Conservation (phyloP, 257 asterid genomes). For the Fraxinus americana region DNA sequence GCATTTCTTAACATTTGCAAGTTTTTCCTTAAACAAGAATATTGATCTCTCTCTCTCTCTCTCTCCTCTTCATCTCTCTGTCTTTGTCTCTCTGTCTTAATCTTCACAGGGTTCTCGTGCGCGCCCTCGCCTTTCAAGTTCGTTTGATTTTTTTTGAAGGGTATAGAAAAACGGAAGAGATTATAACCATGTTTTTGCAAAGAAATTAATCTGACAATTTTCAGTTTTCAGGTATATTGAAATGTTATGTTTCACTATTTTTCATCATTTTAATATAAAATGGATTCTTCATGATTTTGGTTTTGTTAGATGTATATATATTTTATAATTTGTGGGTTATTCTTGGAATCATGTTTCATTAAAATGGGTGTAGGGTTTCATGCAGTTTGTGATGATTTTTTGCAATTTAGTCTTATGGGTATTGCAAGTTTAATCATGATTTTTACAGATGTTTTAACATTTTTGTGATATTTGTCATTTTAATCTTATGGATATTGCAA, state of each 20-base stretch:
- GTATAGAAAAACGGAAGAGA: not conserved
- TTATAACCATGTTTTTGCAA: not conserved
- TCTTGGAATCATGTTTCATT: not conserved
- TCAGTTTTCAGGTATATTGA: constrained; percentile 29
- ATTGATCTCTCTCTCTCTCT: not conserved
- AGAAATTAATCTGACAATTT: constrained; percentile 6
- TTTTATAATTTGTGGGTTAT: not conserved
- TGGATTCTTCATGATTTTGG: not conserved
- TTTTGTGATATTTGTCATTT: not conserved
- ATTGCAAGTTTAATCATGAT: not conserved
- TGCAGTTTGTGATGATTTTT: not conserved
- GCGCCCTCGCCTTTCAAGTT: constrained; percentile 4
- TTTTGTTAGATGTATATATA: not conserved
- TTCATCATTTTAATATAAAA: not conserved
- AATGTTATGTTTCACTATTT: not conserved
- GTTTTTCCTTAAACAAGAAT: constrained; percentile 22
- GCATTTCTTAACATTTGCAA: constrained; percentile 23
- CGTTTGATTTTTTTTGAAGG: constrained; percentile 9
- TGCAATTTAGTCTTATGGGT: not conserved
- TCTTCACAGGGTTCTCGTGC: constrained; percentile 23
- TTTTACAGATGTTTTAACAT: not conserved
- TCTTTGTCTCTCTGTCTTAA: constrained; percentile 1
- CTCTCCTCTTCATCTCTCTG: not conserved
- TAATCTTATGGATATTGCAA: not conserved
- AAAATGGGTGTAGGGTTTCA: not conserved